Conservation (phyloP, 805 yeast species). For the Candida railenensis region DNA sequence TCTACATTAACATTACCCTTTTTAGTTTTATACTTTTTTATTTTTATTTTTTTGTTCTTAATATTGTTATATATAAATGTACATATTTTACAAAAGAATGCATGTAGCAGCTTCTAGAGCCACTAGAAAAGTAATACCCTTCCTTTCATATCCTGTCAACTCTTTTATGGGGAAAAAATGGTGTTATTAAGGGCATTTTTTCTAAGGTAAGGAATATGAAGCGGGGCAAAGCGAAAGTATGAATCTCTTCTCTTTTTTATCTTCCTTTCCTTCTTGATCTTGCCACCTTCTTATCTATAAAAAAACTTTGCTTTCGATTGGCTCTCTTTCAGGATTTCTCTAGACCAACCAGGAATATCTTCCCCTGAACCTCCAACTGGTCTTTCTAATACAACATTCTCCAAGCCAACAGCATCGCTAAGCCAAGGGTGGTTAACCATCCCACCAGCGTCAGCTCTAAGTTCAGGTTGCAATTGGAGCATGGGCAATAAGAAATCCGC, state of each 20-base stretch:
- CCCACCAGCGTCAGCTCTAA: conserved; percentile 95
- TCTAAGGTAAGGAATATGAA: too few species aligned
- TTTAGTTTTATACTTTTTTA: not conserved
- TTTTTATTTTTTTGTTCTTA: too few species aligned
- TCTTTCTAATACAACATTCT: conserved; percentile 67
- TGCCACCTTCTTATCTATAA: not conserved
- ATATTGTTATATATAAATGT: not conserved
- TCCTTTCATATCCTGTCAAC: not conserved
- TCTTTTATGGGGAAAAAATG: too few species aligned
- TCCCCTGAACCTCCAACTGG: conserved; percentile 77
- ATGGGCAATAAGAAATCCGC: conserved; percentile 80
- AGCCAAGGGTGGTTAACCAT: conserved; percentile 87
- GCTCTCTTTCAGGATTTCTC: conserved; percentile 43
- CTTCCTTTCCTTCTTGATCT: too few species aligned
- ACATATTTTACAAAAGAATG: not conserved
- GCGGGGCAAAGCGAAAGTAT: too few species aligned
- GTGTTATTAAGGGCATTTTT: too few species aligned
- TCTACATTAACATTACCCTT: too few species aligned
- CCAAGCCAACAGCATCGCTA: conserved; percentile 74
- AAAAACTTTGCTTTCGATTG: not conserved
- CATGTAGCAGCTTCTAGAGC: not conserved
- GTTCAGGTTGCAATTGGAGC: conserved; percentile 74
- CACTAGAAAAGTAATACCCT: not conserved
- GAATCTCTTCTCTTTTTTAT: too few species aligned
- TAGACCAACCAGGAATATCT: conserved; percentile 90